phyloP scores from a whole-genome alignment of 495 filamentous ascomycete genomes.

The Lasiosphaeria hispida region DNA sequence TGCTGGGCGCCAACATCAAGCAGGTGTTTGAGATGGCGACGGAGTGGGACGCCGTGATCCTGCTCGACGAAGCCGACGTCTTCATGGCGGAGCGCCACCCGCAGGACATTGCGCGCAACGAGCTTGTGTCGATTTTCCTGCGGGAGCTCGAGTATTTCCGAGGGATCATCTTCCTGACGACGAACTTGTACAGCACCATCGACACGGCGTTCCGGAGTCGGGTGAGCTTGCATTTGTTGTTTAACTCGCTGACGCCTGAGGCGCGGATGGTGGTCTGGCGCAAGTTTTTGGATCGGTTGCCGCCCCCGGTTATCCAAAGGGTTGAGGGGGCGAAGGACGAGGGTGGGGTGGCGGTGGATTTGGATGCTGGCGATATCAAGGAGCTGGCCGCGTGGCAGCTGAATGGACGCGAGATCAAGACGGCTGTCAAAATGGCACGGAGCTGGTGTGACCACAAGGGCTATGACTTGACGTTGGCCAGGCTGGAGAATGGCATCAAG shows the following conservation, averaged over 20 bases:
- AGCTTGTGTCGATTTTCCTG: constrained; percentile 52
- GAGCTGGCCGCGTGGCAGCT: constrained; percentile 45
- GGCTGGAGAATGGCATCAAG: constrained; percentile 37
- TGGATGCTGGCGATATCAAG: constrained; percentile 45
- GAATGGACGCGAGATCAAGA: constrained; percentile 67
- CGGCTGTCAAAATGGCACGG: constrained; percentile 53
- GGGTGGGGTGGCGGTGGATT: constrained; percentile 24
- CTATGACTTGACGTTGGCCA: constrained; percentile 31
- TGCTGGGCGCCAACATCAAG: constrained; percentile 49
- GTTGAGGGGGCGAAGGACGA: constrained; percentile 6
- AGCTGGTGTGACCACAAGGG: constrained; percentile 39
- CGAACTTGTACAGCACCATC: constrained; percentile 42
- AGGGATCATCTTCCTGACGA: constrained; percentile 52
- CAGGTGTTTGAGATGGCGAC: constrained; percentile 51
- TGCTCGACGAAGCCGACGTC: constrained; percentile 54
- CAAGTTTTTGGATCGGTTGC: constrained; percentile 30
- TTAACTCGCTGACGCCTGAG: constrained; percentile 27
- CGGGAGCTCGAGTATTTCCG: constrained; percentile 57
- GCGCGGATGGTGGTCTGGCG: constrained; percentile 31
- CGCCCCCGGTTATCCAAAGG: neutral
- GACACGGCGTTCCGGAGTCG: constrained; percentile 37
- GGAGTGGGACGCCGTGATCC: constrained; percentile 51
- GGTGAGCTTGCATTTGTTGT: constrained; percentile 33
- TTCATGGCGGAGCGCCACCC: constrained; percentile 48
- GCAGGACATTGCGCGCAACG: constrained; percentile 51